These are phyloP conservation scores for Alternaria sp. DNA, from an alignment of 2,329 filamentous ascomycete genomes.

Conservation along the genomic window DNA sequence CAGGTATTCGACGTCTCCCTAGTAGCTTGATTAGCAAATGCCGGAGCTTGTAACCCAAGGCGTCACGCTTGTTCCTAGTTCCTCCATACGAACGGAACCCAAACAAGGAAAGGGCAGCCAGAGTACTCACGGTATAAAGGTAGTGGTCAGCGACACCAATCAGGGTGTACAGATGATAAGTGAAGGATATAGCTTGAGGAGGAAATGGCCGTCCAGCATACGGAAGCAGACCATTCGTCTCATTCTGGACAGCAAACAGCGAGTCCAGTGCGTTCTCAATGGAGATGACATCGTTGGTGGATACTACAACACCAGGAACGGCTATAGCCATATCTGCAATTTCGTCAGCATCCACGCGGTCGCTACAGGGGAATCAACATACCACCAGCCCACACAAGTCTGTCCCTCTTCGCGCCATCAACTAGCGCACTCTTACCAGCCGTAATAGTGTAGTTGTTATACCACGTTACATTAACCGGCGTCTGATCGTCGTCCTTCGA, in stretches of 20 bases:
- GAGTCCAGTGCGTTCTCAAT: conserved; percentile 61
- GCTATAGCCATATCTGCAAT: conserved; percentile 64
- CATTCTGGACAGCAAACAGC: conserved; percentile 57
- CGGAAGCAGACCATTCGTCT: conserved; percentile 56
- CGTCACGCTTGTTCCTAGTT: no score
- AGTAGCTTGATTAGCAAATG: conserved; percentile 7
- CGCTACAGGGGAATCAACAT: not conserved
- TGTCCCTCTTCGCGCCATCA: conserved; percentile 68
- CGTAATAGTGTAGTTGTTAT: conserved; percentile 53
- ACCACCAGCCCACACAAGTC: conserved; percentile 66
- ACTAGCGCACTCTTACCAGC: conserved; percentile 50
- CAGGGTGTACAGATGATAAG: conserved; percentile 63
- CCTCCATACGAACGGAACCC: fast-evolving
- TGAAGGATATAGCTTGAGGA: conserved; percentile 54
- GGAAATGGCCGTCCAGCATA: conserved; percentile 60
- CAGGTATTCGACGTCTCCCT: conserved; percentile 53
- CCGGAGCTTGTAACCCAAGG: no score
- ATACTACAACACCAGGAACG: conserved; percentile 62
- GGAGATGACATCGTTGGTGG: conserved; percentile 62
- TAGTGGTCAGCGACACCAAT: conserved; percentile 58
- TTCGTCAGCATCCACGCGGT: not conserved
- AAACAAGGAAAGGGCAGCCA: no score
- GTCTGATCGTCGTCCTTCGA: conserved; percentile 34
- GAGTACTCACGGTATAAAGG: conserved; percentile 47
- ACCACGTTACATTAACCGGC: conserved; percentile 50